Evolutionary conservation across 306 rosid genomes (phyloP).

Genomic region (Trifolium dubium): DNA sequence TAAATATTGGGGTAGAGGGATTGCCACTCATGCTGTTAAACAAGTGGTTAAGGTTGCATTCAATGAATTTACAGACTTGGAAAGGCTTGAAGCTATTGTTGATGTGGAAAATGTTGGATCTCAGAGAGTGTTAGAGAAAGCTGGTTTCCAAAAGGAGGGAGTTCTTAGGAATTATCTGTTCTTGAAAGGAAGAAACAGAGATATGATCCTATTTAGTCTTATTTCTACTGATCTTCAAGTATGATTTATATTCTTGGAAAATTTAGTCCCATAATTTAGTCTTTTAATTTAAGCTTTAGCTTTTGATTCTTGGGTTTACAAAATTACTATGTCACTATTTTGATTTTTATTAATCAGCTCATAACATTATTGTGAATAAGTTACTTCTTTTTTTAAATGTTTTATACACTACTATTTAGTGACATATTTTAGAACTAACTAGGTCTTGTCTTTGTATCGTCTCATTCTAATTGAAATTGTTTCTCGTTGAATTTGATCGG

Average conservation of each 20-base stretch:
- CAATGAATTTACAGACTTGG: constrained; percentile 57
- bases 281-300: no score
- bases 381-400: no score
- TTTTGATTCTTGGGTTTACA: no score
- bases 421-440: no score
- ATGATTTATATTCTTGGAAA: background rate
- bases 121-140: constrained; percentile 70
- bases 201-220: constrained; percentile 56
- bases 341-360: no score
- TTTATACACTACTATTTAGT: no score
- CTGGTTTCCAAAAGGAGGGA: constrained; percentile 74
- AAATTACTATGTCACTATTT: no score
- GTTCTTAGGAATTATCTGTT: constrained; percentile 52
- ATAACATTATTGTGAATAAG: no score
- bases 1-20: constrained; percentile 74
- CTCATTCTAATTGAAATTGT: no score
- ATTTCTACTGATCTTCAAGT: constrained; percentile 47
- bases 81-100: constrained; percentile 76
- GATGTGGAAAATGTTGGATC: constrained; percentile 72
- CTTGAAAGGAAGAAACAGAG: constrained; percentile 56
- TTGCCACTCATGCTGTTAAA: constrained; percentile 63
- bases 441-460: no score
- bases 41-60: constrained; percentile 53
- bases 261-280: no score
- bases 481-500: no score